Evolutionary conservation across 306 rosid species (phyloP), one percentile per base, ranked within the genome.

Genomic region (Quercus variabilis): DNA sequence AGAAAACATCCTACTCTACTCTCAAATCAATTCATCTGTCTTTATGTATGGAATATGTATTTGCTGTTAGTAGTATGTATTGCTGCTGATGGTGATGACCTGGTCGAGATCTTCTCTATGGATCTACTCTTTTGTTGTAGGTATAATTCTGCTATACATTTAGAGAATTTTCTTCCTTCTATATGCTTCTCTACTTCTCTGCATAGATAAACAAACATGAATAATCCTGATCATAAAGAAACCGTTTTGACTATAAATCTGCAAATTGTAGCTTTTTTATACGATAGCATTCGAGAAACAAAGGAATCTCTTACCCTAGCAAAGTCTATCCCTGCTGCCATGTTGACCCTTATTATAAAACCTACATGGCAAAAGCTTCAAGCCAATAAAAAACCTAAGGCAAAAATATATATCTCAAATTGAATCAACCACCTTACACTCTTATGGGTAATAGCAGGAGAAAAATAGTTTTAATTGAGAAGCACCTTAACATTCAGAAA

Each of bases 41-140:
- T 90, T 74, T 68, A 81, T 62, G 91, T 91, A 88, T 89, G 89
- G 84, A 89, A 83, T 86, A 87, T 88, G 93, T 94, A 89, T 87
- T 83, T 87, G 82, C 88, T 89, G 97, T 94, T 91, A 94, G 97
- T 89, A 88, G 97, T 92, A 90, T 91, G 95, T 94, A 90, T 94
- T 86, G 91, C 80, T 71, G 78, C 83, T 75, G 84, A 82, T 75
- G 84, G 55, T 83, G 82, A 13, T 71, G 88, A 88, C 82, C 83
- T 85, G 85, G 76, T 81, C 81, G 88, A 78, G 83, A 81, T 85
- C 93, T 79, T 89, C 89, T 87, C 89, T 83, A 79, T 77, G 84
- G 86, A 87, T 87, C 91, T 88, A 90, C 85, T 89, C 90, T 85
- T 85, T 89, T 84, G 82, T 87, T 85, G 91, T 92, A 83, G 92